Evolutionary conservation across 257 asterid genomes (phyloP).

Genomic region (Jaltomata sinuosa): DNA sequence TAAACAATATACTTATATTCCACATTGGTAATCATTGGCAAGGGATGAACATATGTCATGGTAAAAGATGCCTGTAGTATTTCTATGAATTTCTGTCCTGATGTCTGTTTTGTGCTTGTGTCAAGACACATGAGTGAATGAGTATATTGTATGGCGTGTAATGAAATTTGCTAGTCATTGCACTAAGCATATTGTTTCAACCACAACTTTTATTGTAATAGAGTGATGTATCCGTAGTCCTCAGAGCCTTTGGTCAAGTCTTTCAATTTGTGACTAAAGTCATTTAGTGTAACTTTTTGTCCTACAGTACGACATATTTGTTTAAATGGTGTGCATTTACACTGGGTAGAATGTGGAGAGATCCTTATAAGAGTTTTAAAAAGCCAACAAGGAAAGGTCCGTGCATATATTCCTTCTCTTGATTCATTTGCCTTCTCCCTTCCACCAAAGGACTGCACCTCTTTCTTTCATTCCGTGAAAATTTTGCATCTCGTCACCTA

Average conservation of each 20-base stretch:
- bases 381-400: neutral
- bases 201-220: neutral
- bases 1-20: neutral
- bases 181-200: neutral
- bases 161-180: neutral
- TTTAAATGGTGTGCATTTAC: neutral
- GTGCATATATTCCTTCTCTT: neutral
- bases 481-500: neutral
- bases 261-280: neutral
- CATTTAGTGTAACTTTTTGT: neutral
- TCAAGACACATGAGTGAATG: neutral
- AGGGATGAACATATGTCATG: neutral
- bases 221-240: neutral
- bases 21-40: neutral
- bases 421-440: neutral
- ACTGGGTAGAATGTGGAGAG: neutral
- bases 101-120: neutral
- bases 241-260: neutral
- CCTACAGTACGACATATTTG: neutral
- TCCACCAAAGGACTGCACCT: neutral
- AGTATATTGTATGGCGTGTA: neutral
- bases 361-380: neutral
- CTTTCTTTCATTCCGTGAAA: neutral
- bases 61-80: neutral
- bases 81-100: neutral